phyloP scores from a whole-genome alignment of 306 rosid species.

The Prunus mongolica region DNA sequence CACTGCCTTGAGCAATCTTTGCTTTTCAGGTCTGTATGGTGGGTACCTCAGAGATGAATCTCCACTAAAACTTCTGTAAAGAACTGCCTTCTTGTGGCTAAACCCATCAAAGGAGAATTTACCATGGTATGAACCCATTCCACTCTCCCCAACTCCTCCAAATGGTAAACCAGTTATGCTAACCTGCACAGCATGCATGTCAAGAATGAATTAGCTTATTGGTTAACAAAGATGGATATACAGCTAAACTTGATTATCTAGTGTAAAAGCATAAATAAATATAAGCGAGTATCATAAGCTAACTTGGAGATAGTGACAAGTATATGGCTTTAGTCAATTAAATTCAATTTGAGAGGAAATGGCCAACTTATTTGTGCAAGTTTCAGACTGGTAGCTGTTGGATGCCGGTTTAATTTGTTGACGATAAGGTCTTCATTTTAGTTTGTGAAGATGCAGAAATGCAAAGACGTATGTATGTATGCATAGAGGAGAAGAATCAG shows the following conservation, averaged over 20 bases:
- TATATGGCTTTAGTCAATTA: no score
- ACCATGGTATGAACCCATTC: slow-evolving; percentile 84
- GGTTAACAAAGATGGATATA: no score
- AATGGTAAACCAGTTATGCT: slow-evolving; percentile 63
- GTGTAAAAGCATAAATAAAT: no score
- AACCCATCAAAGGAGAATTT: slow-evolving; percentile 75
- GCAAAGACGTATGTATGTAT: not conserved
- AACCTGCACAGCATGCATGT: slow-evolving; percentile 36
- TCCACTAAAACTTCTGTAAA: slow-evolving; percentile 57
- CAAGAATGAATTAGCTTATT: not conserved
- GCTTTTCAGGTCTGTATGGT: slow-evolving; percentile 63
- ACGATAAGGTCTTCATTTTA: not conserved
- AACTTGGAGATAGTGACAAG: no score
- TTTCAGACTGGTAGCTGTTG: no score
- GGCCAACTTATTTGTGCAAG: no score
- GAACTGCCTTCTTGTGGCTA: slow-evolving; percentile 76
- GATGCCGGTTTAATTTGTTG: no score
- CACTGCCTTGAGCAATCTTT: slow-evolving; percentile 51
- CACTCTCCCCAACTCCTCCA: slow-evolving; percentile 93
- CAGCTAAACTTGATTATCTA: no score
- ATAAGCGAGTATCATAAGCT: no score
- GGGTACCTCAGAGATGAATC: slow-evolving; percentile 68
- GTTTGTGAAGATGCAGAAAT: not conserved
- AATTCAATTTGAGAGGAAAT: no score
- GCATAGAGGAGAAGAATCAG: slow-evolving; percentile 9